Conservation (phyloP, 1,284 basidiomycete species). For the Hymenochaete sp. region DNA sequence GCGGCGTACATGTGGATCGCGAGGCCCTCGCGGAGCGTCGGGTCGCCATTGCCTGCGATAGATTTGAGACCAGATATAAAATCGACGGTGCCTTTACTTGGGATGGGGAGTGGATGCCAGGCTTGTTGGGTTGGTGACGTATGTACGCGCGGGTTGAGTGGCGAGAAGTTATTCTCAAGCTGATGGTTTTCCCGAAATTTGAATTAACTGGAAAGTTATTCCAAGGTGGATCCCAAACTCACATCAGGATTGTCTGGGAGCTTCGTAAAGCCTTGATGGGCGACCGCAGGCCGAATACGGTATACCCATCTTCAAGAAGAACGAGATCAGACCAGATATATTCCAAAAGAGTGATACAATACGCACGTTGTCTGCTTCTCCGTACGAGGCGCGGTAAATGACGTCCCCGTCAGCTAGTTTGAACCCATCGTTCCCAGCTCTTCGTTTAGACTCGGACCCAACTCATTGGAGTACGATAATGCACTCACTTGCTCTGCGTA, state of each 20-base stretch:
- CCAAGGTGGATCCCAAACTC: conserved; percentile 21
- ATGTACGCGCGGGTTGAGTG: conserved; percentile 51
- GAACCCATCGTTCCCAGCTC: too few relatives aligned
- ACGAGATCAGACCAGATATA: not conserved
- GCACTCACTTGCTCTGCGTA: conserved; percentile 29
- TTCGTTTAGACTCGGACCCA: conserved; percentile 17
- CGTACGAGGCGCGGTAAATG: conserved; percentile 31
- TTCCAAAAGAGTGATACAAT: conserved; percentile 9
- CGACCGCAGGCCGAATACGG: conserved; percentile 61
- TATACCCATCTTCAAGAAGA: conserved; percentile 44
- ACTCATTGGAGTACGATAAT: not conserved
- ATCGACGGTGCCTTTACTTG: conserved; percentile 39
- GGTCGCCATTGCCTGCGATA: conserved; percentile 55
- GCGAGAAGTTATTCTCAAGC: conserved; percentile 53
- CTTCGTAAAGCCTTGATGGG: conserved; percentile 52
- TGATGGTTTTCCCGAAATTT: conserved; percentile 19
- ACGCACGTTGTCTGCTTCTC: conserved; percentile 37
- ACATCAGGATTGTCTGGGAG: conserved; percentile 53
- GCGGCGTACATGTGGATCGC: conserved; percentile 58
- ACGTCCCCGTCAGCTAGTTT: conserved; percentile 33
- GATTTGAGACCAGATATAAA: conserved; percentile 60
- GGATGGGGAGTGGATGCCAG: conserved; percentile 60
- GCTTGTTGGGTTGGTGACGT: conserved; percentile 58
- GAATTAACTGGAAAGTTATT: conserved; percentile 10
- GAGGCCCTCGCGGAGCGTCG: conserved; percentile 50